Evolutionary conservation across 495 filamentous ascomycete genomes (phyloP).

Genomic region (Aspergillus conjunctus): DNA sequence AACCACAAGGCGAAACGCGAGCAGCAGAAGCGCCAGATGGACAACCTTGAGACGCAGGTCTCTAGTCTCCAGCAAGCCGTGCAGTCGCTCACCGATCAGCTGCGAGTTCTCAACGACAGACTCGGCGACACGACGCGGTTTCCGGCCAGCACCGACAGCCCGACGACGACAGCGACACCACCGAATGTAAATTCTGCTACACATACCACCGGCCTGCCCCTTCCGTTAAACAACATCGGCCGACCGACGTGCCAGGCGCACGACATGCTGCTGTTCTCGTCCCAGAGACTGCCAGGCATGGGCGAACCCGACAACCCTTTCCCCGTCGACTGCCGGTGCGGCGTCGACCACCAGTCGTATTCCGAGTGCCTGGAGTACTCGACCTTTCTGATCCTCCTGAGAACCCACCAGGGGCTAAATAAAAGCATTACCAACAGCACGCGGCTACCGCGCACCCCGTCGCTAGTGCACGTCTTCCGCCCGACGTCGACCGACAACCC

Average conservation of each 20-base stretch:
- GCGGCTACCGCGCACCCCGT: conserved; percentile 16
- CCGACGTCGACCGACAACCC: conserved; percentile 20
- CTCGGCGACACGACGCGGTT: conserved; percentile 11
- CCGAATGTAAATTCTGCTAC: background rate
- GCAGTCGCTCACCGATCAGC: conserved; percentile 16
- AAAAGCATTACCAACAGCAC: conserved; percentile 19
- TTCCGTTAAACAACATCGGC: background rate
- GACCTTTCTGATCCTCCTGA: conserved; percentile 16
- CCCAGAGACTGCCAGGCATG: conserved; percentile 17
- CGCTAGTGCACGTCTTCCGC: conserved; percentile 18
- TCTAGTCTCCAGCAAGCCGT: conserved; percentile 16
- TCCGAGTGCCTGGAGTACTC: conserved; percentile 19
- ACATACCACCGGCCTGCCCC: background rate
- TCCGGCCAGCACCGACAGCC: conserved; percentile 1
- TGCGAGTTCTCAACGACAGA: conserved; percentile 17
- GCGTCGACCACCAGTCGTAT: conserved; percentile 18
- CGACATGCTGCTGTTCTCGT: conserved; percentile 14
- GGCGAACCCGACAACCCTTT: conserved; percentile 14
- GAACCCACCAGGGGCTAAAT: conserved; percentile 19
- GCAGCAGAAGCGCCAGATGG: conserved; percentile 23
- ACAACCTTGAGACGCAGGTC: conserved; percentile 18
- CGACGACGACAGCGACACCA: background rate
- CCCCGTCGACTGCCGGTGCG: conserved; percentile 20
- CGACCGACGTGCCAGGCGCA: conserved; percentile 9
- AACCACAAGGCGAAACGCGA: conserved; percentile 22